A percentile compares a stretch with the other conserved stretches of the same genome.
Conservation (phyloP, 257 asterid genomes). For the Solanum rostratum region DNA sequence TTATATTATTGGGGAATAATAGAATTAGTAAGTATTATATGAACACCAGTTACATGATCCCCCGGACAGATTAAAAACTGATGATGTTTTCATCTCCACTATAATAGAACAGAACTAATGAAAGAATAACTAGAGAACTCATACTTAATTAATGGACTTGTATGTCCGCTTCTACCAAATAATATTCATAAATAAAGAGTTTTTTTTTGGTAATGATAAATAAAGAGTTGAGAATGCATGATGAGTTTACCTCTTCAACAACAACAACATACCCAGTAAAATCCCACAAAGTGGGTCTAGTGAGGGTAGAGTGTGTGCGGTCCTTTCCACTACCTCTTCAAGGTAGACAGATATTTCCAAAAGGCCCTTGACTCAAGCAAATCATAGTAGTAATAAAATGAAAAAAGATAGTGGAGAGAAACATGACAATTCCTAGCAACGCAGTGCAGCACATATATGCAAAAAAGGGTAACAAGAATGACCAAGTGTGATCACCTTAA, state of each 20-base stretch:
- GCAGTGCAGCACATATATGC: background rate
- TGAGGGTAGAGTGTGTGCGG: background rate
- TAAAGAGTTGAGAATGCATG: background rate
- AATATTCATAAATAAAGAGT: background rate
- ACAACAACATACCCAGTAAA: background rate
- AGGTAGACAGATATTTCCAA: background rate
- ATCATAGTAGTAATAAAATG: background rate
- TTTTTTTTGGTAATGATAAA: background rate
- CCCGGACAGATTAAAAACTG: background rate
- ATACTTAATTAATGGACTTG: background rate
- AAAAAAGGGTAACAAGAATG: background rate
- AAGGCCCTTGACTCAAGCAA: background rate
- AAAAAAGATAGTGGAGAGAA: background rate
- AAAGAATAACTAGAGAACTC: background rate
- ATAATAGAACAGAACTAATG: background rate
- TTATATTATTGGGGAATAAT: background rate
- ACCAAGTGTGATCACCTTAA: background rate
- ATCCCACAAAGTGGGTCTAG: background rate
- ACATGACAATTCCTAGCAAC: background rate
- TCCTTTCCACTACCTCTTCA: background rate
- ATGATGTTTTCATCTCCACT: background rate
- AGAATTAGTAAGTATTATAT: background rate
- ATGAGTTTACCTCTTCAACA: background rate
- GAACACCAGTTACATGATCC: background rate
- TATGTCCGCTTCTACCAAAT: background rate